Conservation (phyloP, 805 yeast species). For the Kurtzmaniella fragi region DNA sequence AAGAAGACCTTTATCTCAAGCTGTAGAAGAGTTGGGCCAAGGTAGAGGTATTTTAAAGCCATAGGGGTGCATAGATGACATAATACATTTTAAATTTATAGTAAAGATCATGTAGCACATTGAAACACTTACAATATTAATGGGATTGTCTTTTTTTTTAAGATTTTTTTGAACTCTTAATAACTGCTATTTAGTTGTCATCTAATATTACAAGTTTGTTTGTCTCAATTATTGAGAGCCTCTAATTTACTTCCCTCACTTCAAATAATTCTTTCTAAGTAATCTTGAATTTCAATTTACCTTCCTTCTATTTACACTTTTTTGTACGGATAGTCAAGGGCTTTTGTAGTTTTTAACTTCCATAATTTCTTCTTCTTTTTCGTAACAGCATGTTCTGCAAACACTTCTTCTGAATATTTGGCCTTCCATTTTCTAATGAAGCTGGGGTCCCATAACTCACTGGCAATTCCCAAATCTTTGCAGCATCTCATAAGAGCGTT, state of each 20-base stretch:
- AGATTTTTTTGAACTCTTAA: no score
- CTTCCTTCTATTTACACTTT: not conserved
- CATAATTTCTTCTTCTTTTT: constrained; percentile 87
- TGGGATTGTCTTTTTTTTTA: no score
- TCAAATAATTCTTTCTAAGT: no score
- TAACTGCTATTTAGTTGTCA: no score
- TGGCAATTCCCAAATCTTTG: constrained; percentile 93
- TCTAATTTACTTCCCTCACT: no score
- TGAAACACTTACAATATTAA: no score
- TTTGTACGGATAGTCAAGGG: constrained; percentile 83
- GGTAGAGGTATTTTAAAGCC: constrained; percentile 53
- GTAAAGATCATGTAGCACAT: no score
- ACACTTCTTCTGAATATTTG: constrained; percentile 66
- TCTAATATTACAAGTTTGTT: no score
- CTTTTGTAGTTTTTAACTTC: constrained; percentile 76
- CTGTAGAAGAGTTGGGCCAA: constrained; percentile 69
- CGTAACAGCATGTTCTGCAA: constrained; percentile 77
- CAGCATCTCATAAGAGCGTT: constrained; percentile 98
- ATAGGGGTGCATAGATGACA: constrained; percentile 7
- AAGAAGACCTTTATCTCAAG: constrained; percentile 79
- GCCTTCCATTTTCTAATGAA: constrained; percentile 59
- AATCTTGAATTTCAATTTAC: no score
- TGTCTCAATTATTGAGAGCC: no score
- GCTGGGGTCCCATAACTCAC: constrained; percentile 95
- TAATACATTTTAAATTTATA: not conserved